Conservation (phyloP, 1,139 yeast species). For the Yamadazyma sp. region DNA sequence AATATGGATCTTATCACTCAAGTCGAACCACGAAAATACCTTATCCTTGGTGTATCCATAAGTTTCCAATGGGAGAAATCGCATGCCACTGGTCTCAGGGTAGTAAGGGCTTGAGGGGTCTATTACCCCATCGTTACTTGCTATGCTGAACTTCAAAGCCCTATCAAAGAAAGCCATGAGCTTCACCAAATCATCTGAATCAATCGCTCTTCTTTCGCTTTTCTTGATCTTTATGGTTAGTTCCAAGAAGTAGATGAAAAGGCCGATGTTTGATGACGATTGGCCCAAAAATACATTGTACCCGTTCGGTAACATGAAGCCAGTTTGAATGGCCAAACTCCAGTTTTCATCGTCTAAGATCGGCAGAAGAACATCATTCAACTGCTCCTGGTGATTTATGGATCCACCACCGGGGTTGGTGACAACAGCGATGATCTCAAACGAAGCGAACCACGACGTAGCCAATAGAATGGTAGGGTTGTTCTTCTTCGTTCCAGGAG, state of each 20-base stretch:
- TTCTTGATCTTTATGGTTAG: conserved; percentile 12
- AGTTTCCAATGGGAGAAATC: conserved; percentile 16
- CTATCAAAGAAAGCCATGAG: conserved; percentile 11
- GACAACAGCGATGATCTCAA: conserved; percentile 19
- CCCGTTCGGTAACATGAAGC: conserved; percentile 17
- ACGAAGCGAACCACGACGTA: conserved; percentile 20
- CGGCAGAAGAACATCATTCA: conserved; percentile 16
- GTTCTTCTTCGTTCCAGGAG: background rate
- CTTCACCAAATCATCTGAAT: conserved; percentile 13
- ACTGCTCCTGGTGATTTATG: conserved; percentile 12
- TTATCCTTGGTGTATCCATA: conserved; percentile 16
- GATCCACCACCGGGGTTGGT: conserved; percentile 20
- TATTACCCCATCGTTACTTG: conserved; percentile 14
- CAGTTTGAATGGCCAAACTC: conserved; percentile 20
- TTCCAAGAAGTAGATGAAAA: conserved; percentile 16
- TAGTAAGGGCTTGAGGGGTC: conserved; percentile 15
- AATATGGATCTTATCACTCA: conserved; percentile 17
- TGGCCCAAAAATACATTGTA: conserved; percentile 18
- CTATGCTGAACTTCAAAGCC: conserved; percentile 14
- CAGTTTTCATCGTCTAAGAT: conserved; percentile 19
- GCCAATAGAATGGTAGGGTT: conserved; percentile 13
- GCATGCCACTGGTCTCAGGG: conserved; percentile 17
- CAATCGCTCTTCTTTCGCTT: conserved; percentile 7
- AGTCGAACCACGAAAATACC: conserved; percentile 19
- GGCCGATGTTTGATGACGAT: conserved; percentile 13